Evolutionary conservation across 1,139 yeast species (phyloP).

Genomic region (Kluyveromyces sp.): DNA sequence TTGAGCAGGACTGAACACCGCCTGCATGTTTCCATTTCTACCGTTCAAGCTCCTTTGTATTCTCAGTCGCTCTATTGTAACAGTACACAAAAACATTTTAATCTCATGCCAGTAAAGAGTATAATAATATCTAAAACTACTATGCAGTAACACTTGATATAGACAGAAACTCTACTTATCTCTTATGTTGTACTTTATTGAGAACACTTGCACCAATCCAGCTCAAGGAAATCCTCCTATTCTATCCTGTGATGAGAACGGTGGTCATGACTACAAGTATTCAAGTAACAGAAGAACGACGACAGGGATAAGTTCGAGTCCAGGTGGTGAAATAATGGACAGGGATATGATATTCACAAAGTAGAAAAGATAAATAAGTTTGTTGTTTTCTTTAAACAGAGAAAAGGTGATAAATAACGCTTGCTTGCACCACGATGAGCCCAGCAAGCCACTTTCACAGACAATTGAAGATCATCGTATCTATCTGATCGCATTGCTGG

Average conservation of each 20-base stretch:
- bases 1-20: not conserved
- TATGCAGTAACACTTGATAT: no score
- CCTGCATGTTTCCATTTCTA: not conserved
- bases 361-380: conserved; percentile 2
- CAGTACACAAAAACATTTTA: not conserved
- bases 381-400: not conserved
- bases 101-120: not conserved
- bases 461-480: not conserved
- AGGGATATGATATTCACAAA: conserved; percentile 2
- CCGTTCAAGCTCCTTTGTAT: not conserved
- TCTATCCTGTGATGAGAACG: no score
- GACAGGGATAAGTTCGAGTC: no score
- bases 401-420: not conserved
- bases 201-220: no score
- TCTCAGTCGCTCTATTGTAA: not conserved
- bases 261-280: no score
- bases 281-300: no score
- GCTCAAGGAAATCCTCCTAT: no score
- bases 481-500: not conserved
- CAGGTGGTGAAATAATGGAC: not conserved
- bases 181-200: no score
- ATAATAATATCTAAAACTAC: not conserved
- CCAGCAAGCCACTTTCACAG: not conserved
- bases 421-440: not conserved
- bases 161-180: no score